Evolutionary conservation across 148 eudicot species (phyloP).

Genomic region (Pouteria glomerata): DNA sequence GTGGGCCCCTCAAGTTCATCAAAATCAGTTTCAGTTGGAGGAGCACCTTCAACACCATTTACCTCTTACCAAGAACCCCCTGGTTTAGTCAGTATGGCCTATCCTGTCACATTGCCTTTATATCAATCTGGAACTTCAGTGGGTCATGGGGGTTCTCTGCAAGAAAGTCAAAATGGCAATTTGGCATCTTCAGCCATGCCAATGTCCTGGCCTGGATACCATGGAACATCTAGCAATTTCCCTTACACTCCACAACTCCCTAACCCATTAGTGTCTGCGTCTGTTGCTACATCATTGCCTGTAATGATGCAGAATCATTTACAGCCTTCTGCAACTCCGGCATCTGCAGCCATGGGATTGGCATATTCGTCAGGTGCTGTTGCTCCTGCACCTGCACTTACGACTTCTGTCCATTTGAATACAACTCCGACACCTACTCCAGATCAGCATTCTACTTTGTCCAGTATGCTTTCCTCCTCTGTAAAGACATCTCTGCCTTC

Average conservation of each 20-base stretch:
- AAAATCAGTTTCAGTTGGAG: slow-evolving; percentile 13
- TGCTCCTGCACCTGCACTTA: slow-evolving; percentile 10
- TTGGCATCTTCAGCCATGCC: slow-evolving; percentile 16
- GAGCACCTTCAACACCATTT: slow-evolving; percentile 14
- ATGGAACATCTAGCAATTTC: slow-evolving; percentile 15
- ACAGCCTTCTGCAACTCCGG: slow-evolving; percentile 8
- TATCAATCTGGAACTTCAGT: slow-evolving; percentile 19
- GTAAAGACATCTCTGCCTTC: slow-evolving; percentile 17
- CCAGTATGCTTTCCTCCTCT: slow-evolving; percentile 13
- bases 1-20: slow-evolving; percentile 20
- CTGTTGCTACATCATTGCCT: slow-evolving; percentile 1
- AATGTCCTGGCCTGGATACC: slow-evolving; percentile 20
- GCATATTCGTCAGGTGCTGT: slow-evolving; percentile 8
- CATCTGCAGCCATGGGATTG: not conserved
- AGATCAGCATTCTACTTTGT: slow-evolving; percentile 13
- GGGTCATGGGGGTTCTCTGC: slow-evolving; percentile 2
- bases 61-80: slow-evolving; percentile 17
- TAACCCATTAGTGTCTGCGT: slow-evolving; percentile 4
- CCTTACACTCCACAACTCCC: slow-evolving; percentile 9
- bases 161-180: slow-evolving; percentile 12
- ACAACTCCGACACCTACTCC: slow-evolving; percentile 6
- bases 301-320: not conserved
- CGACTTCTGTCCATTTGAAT: slow-evolving; percentile 10
- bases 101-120: slow-evolving; percentile 14
- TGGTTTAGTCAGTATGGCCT: slow-evolving; percentile 9